A percentile compares a stretch with the other conserved stretches of the same genome.
phyloP scores from a whole-genome alignment of 2,329 filamentous ascomycete species.

The Scytalidium sp. region DNA sequence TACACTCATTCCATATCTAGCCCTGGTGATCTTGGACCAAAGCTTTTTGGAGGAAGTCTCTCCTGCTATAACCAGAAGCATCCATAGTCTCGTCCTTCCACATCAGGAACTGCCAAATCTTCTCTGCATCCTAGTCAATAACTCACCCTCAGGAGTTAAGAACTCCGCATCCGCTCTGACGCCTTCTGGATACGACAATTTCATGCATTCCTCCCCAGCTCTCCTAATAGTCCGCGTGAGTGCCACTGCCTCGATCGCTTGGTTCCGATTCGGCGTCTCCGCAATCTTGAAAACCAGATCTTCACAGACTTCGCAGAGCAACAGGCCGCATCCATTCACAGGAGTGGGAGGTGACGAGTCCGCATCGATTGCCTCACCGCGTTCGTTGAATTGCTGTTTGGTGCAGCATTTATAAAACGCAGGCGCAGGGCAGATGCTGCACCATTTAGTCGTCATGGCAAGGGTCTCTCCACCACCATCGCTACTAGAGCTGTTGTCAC shows the following conservation, averaged over 20 bases:
- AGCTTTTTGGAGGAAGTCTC: no score
- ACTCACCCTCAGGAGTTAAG: conserved; percentile 11
- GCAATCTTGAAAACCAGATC: conserved; percentile 8
- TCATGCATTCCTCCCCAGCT: not conserved
- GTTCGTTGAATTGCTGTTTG: conserved; percentile 1
- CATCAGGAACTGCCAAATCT: conserved; percentile 1
- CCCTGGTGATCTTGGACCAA: no score
- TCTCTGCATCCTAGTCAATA: conserved; percentile 10
- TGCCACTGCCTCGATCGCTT: not conserved
- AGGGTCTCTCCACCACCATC: conserved; percentile 7
- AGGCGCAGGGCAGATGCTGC: conserved; percentile 18
- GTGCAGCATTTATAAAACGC: conserved; percentile 14
- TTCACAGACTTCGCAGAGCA: conserved; percentile 17
- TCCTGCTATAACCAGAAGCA: no score
- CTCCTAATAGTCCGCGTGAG: not conserved
- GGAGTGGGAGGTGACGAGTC: no score
- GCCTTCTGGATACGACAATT: conserved; percentile 5
- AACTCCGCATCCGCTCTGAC: conserved; percentile 20
- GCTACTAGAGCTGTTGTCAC: not conserved
- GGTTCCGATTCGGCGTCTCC: not conserved
- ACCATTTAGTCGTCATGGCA: conserved; percentile 16
- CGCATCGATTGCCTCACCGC: conserved; percentile 13
- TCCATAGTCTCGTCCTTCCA: not conserved
- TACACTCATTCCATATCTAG: not conserved
- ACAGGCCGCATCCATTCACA: conserved; percentile 19